Evolutionary conservation across 2,329 filamentous ascomycete genomes (phyloP), one percentile per base, ranked within the genome.

Genomic region (Parastagonospora nodorum): DNA sequence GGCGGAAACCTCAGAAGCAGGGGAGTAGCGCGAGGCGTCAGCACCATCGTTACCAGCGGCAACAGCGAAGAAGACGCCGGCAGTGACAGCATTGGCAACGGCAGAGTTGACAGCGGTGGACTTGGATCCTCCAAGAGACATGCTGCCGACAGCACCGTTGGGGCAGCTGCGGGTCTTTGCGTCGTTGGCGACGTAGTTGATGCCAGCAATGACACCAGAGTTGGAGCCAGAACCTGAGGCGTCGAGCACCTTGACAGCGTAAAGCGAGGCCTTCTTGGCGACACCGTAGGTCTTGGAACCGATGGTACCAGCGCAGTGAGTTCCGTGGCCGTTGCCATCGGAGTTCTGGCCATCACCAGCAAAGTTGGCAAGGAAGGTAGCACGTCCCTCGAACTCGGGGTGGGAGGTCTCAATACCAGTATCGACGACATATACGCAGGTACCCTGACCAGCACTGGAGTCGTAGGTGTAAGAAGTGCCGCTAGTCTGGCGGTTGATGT

Each of bases 371-470:
- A 74, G 58, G 61, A 69, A 73, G 31, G 64, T 70, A 30, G 73
- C 72, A 58, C 73, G 72, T 42, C 71, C 69, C 52, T 72, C 72
- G 24, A 75, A 75, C 31, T 75, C 72, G 8, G 68, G 45, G 71
- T 89, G 86, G 5, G 77, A 75, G 32, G 74, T 73, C 47, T 74
- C 74, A 66, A 88, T 83, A 58, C 86, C 86, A 5, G 85, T 88
- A 71, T 89, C 86, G 35, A 89, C 80, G 19, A 89, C 74, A 67
- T 84, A 89, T 27, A 79, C 81, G 16, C 82, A 86, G 62, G 72
- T 73, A 48, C 59, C 57, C 29, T 60, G 54, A 48, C 75, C 75
- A 35, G 74, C 74, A 51, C 59, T 67, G 57, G 52, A 59, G 50
- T 77, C 75, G 58, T 77, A 77, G 35, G 65, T 61, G 62, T 77